Evolutionary conservation across 345 rosid species (phyloP).

Genomic region (Erodium maritimum): DNA sequence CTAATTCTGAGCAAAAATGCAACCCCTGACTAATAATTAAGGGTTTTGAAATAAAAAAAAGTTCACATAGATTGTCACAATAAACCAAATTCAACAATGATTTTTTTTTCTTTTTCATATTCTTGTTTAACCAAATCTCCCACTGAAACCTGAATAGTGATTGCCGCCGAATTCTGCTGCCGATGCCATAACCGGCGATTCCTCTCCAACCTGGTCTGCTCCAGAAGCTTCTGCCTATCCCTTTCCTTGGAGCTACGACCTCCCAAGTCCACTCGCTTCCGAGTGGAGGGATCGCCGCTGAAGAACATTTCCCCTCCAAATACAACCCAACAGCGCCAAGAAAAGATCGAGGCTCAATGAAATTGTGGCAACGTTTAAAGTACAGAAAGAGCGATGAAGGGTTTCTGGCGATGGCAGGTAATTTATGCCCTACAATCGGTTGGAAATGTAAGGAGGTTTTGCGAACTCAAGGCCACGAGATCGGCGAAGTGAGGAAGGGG

Average conservation of each 20-base stretch:
- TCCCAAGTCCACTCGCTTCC: constrained; percentile 96
- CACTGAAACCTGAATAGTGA: constrained; percentile 73
- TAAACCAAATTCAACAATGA: background rate
- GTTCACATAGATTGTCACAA: background rate
- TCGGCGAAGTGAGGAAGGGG: too few species aligned
- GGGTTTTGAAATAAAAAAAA: too few species aligned
- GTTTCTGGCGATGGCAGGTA: background rate
- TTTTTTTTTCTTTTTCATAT: background rate
- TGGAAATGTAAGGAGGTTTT: too few species aligned
- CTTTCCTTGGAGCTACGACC: constrained; percentile 97
- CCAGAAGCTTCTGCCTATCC: constrained; percentile 89
- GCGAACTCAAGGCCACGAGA: too few species aligned
- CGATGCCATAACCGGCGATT: constrained; percentile 63
- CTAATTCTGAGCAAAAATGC: too few species aligned
- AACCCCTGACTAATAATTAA: too few species aligned
- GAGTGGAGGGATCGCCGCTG: constrained; percentile 80
- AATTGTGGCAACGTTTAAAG: too few species aligned
- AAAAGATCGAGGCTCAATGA: background rate
- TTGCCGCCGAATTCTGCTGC: constrained; percentile 69
- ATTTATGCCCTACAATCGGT: background rate
- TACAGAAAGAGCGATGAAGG: too few species aligned
- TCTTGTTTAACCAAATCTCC: too few species aligned
- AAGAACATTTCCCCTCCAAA: constrained; percentile 56
- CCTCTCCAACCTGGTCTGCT: constrained; percentile 85
- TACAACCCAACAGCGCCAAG: background rate